A percentile compares a stretch with the other conserved stretches of the same genome.
Conservation (phyloP, 495 filamentous ascomycete species). For the Achaetomiella virescens region DNA sequence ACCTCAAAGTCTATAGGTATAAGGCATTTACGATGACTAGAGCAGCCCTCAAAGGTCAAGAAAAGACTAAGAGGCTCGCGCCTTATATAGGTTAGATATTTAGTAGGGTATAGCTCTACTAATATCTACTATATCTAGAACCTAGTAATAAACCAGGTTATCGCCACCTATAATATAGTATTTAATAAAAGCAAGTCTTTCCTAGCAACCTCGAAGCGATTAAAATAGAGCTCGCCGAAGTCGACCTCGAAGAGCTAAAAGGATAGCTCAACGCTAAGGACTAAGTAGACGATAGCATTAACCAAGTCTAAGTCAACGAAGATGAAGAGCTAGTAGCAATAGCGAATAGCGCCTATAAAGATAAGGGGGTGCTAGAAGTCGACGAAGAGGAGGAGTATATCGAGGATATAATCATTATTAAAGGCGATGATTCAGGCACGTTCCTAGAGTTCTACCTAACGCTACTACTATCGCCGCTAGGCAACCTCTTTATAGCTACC, state of each 20-base stretch:
- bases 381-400: neutral
- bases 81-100: constrained; percentile 25
- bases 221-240: neutral
- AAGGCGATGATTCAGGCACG: neutral
- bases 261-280: too few species aligned
- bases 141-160: constrained; percentile 1
- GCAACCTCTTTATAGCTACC: neutral
- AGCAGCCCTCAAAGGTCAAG: neutral
- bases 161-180: constrained; percentile 1
- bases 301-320: too few species aligned
- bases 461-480: neutral
- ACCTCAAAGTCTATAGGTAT: constrained; percentile 1
- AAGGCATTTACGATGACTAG: constrained; percentile 14
- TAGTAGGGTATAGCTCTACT: constrained; percentile 28
- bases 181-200: constrained; percentile 13
- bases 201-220: constrained; percentile 2
- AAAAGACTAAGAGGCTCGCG: constrained; percentile 11
- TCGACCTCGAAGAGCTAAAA: too few species aligned
- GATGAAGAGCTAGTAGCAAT: too few species aligned
- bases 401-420: neutral
- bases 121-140: constrained; percentile 30
- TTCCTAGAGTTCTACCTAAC: neutral
- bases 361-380: too few species aligned
- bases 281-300: too few species aligned
- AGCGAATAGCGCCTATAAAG: too few species aligned